A percentile compares a stretch with the other conserved stretches of the same genome.
Conservation (phyloP, 441 rosid species). For the Aquilaria agallochum region DNA sequence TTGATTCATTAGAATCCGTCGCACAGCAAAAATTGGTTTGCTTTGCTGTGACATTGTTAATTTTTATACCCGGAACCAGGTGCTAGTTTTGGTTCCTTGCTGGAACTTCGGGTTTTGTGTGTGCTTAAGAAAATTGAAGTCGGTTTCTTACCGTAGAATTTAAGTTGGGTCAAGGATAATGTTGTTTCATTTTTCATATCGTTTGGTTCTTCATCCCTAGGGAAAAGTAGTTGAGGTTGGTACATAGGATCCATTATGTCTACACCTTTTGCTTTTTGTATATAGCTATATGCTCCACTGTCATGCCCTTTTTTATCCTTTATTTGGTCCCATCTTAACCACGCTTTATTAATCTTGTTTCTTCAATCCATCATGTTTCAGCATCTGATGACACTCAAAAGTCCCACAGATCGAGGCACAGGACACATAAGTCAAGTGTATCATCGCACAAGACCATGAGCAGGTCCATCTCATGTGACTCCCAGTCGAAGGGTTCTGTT, state of each 20-base stretch:
- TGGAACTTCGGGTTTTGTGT: too few relatives aligned
- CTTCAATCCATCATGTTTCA: slow-evolving; percentile 32
- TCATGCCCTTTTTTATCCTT: slow-evolving; percentile 35
- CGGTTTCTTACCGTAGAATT: too few relatives aligned
- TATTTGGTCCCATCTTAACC: slow-evolving; percentile 30
- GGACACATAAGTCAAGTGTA: slow-evolving; percentile 65
- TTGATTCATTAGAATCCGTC: too few relatives aligned
- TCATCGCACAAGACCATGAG: slow-evolving; percentile 72
- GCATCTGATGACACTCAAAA: slow-evolving; percentile 84
- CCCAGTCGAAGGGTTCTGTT: slow-evolving; percentile 69
- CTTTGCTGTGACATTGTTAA: too few relatives aligned
- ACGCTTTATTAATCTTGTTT: slow-evolving; percentile 24
- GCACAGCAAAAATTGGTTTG: too few relatives aligned
- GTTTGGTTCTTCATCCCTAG: slow-evolving; percentile 5
- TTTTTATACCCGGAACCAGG: too few relatives aligned
- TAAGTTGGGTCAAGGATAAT: too few relatives aligned
- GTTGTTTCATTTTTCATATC: too few relatives aligned
- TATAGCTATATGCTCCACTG: slow-evolving; percentile 37
- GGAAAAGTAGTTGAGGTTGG: slow-evolving; percentile 35
- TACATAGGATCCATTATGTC: slow-evolving; percentile 65
- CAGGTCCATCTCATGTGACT: slow-evolving; percentile 78
- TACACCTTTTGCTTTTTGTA: slow-evolving; percentile 54
- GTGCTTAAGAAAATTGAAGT: too few relatives aligned
- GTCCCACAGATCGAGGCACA: slow-evolving; percentile 81
- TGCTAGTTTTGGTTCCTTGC: too few relatives aligned